Evolutionary conservation across 2,329 filamentous ascomycete species (phyloP), one percentile per base, ranked within the genome.

Genomic region (Neobulgaria alba): DNA sequence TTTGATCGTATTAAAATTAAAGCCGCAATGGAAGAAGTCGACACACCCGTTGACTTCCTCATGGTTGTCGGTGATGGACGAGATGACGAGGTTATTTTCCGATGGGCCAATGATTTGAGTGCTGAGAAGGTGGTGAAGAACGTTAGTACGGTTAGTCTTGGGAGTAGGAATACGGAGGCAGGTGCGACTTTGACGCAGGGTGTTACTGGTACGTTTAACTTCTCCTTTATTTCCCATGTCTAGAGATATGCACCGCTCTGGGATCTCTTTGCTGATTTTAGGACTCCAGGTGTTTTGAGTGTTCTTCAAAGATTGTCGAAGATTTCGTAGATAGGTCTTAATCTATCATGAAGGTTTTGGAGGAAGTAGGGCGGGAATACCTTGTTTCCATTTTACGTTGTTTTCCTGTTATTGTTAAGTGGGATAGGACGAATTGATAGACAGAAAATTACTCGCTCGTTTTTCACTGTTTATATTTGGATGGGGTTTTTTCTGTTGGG

Each of bases 81-180:
- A 21, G 90, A 95, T 53, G 92, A 96, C 51, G 90, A 96, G 59
- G 83, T 86, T 53, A 83, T 95, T 15, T 96, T 95, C 67, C 81
- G 81, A 47, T 96, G 92, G 90, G 92, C 90, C 14, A 95, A 95
- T 63, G 71, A 77, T 36, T 66, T 95, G 9, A 71, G 71, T 16
- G 69, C 73, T 3, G 65, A 72, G 7, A 71, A 73, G 14, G 64
- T 66, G 2, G 71, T 88, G 32, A 65, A 78, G 36, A 72, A 86
- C 41, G 85, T 92, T 3, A 79, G 83, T 47, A 95, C 89, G 2
- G 88, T 95, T 16, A 93, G 85, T 49, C 68, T 96, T 26, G 88
- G 89, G 37, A 85, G 75, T 57, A 76, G 88, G 48, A 95, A 89
- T 63, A 95, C 90, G 0, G 84, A 94, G 61, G 90, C 90, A 5